Conservation (phyloP, 345 rosid species). For the Arabis alpina region DNA sequence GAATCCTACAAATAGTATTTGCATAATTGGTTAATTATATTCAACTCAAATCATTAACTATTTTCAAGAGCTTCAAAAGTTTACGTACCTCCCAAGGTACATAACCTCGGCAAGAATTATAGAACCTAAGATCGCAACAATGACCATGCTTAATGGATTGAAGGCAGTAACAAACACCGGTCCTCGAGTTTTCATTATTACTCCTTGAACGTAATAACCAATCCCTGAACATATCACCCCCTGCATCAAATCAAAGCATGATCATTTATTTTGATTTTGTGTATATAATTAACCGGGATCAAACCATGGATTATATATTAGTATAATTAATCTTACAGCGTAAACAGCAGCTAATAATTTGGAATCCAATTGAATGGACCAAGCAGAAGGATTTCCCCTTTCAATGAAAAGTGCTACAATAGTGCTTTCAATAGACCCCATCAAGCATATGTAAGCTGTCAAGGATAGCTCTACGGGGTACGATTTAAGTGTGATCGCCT, state of each 20-base stretch:
- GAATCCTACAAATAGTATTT: slow-evolving; percentile 46
- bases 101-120: slow-evolving; percentile 55
- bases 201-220: slow-evolving; percentile 61
- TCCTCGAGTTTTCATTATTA: slow-evolving; percentile 57
- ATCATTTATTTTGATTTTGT: not conserved
- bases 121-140: slow-evolving; percentile 64
- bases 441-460: slow-evolving; percentile 71
- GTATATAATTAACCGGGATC: not conserved
- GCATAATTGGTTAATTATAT: not conserved
- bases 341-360: slow-evolving; percentile 64
- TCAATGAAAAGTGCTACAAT: slow-evolving; percentile 61
- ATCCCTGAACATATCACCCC: slow-evolving; percentile 63
- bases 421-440: slow-evolving; percentile 68
- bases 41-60: not conserved
- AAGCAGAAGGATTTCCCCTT: slow-evolving; percentile 49
- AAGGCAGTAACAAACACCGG: slow-evolving; percentile 78
- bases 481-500: slow-evolving; percentile 73
- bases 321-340: slow-evolving; percentile 54
- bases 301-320: not conserved
- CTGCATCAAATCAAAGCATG: slow-evolving; percentile 41
- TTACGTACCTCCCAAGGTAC: slow-evolving; percentile 54
- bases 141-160: slow-evolving; percentile 64
- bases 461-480: slow-evolving; percentile 85
- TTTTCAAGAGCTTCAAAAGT: slow-evolving; percentile 17
- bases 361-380: slow-evolving; percentile 68